Conservation (phyloP, 768 basidiomycete genomes). For the Baorangia bicolor region DNA sequence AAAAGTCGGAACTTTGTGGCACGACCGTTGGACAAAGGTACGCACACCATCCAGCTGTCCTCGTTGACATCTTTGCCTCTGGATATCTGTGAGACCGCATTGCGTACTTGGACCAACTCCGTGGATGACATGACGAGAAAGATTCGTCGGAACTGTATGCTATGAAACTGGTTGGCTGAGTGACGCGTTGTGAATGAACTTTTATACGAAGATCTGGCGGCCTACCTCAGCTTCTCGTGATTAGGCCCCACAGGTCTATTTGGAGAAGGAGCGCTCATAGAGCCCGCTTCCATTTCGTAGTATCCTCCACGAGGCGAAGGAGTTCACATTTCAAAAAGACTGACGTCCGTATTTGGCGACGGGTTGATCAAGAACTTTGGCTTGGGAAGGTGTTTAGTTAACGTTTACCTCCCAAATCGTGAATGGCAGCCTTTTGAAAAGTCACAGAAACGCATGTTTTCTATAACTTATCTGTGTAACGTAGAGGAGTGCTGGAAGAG, state of each 20-base stretch:
- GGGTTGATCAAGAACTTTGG: background rate
- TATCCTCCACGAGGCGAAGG: background rate
- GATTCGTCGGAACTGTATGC: background rate
- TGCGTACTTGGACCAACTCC: conserved; percentile 13
- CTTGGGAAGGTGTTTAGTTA: background rate
- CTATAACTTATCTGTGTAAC: background rate
- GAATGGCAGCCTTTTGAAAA: background rate
- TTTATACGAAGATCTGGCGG: background rate
- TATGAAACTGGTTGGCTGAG: background rate
- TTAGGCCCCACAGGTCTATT: background rate
- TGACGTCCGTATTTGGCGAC: background rate
- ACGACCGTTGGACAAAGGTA: background rate
- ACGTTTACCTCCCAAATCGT: background rate
- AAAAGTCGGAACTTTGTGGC: background rate
- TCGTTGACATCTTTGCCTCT: conserved; percentile 21
- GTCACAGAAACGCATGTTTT: background rate
- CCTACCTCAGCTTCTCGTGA: background rate
- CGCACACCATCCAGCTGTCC: conserved; percentile 23
- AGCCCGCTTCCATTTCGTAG: conserved; percentile 2
- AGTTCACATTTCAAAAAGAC: background rate
- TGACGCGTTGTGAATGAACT: background rate
- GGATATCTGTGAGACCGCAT: conserved; percentile 20
- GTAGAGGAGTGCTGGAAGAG: background rate
- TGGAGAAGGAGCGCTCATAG: background rate
- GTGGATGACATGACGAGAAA: conserved; percentile 9